Evolutionary conservation across 257 asterid species (phyloP), one percentile per base, ranked within the genome.

Genomic region (Capsicum pubescens): DNA sequence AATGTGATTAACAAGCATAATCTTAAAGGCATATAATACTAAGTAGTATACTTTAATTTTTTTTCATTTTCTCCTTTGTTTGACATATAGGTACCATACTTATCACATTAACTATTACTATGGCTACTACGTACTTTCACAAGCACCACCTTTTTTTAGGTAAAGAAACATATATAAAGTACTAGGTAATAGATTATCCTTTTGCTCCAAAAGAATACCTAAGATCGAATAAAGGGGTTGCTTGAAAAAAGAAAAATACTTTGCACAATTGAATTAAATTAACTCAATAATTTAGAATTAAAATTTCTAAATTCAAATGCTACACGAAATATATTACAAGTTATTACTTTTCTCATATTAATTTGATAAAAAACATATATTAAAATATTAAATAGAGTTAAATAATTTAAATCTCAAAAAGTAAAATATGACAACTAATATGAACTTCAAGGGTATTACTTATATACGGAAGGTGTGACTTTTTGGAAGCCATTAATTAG

Each of bases 221-320:
- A 19, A 50, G 61, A 76, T 76, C 81, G 63, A 76, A 76, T 76
- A 52, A 48, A 76, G 63, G 3, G 63, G 15, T 14, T 13, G 19
- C 52, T 52, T 14, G 48, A 4, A 21, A 72, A 72, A 72, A 72
- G 3, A 35, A 71, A n/a, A n/a, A 10, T n/a, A 32, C 36, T 70
- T 26, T 5, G 0, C 11, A 32, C 6, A 35, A 32, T 11, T 63
- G 8, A 0, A 26, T 66, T 6, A 32, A 10, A 32, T 35, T 6
- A 2, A 66, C 39, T 7, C 14, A 15, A 66, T 66, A 35, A 32
- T 66, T 12, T 35, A 13, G 13, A 52, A 32, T 32, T 32, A 0
- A 3, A 2, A 2, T 26, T 66, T 66, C 1, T 1, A 63, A 21
- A 63, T 10, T 12, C 4, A 55, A 66, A 1, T 12, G 13, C 8